Evolutionary conservation across 768 basidiomycete species (phyloP).

Genomic region (Leucosporidium creatinivorum): DNA sequence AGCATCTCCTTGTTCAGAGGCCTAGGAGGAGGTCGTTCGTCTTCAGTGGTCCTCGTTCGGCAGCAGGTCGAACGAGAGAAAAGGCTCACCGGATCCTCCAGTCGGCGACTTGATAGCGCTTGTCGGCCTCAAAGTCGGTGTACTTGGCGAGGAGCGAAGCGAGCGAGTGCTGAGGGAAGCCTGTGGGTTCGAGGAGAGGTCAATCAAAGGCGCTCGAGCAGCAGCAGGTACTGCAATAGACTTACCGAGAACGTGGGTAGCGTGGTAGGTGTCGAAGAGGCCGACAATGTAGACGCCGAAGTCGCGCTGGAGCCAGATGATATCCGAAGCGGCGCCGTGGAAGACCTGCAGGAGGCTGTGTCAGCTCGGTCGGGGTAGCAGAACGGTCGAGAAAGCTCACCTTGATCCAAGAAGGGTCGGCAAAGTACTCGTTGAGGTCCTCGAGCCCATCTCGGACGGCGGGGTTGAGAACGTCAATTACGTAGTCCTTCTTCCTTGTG

Average conservation of each 20-base stretch:
- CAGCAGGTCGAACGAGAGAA: not conserved
- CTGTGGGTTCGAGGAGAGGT: conserved; percentile 43
- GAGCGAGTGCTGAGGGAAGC: conserved; percentile 74
- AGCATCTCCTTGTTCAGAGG: conserved; percentile 85
- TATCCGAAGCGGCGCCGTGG: conserved; percentile 89
- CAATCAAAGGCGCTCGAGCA: not conserved
- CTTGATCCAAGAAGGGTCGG: conserved; percentile 77
- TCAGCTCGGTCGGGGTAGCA: not conserved
- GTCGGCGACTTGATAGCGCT: conserved; percentile 92
- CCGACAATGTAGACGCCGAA: conserved; percentile 90
- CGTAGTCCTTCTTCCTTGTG: conserved; percentile 72
- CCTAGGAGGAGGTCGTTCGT: conserved; percentile 39
- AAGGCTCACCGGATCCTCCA: conserved; percentile 76
- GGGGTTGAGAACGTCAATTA: conserved; percentile 67
- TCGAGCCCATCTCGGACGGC: conserved; percentile 64
- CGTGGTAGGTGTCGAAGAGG: conserved; percentile 95
- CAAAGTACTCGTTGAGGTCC: conserved; percentile 66
- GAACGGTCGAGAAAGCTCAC: conserved; percentile 43
- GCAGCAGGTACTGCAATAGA: not conserved
- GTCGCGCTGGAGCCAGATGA: conserved; percentile 93
- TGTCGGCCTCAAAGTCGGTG: conserved; percentile 83
- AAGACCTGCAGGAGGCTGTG: conserved; percentile 55
- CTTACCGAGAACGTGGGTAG: conserved; percentile 72
- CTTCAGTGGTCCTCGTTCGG: not conserved
- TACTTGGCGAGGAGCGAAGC: conserved; percentile 78